Base-by-base conservation (phyloP, 768 basidiomycete species). In the Serendipita sp. region DNA sequence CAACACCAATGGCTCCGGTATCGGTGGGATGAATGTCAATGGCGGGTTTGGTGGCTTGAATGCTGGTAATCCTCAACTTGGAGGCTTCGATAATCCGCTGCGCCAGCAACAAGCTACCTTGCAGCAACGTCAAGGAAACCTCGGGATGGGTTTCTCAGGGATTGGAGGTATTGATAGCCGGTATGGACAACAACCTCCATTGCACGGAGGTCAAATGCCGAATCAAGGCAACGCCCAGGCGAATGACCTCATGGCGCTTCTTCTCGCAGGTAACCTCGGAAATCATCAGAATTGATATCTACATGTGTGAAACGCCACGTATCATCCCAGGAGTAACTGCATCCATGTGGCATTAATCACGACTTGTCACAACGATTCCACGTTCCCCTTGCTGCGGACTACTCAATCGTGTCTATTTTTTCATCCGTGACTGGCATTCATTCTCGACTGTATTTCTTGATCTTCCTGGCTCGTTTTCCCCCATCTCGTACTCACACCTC, bases 41-140 rank as follows among this genome's bases (percentile, higher is more conserved):
- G 53, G 24, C 24, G 53, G 53, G 17, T 58, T 24, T 34, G 30
- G 30, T 28, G 53, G 53, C 14, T n/a, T 58, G 24, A 58, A 58
- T 33, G 53, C 24, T n/a, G 53, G 20, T 11, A 26, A 24, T 9
- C 20, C 7, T 28, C 45, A 50, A 30, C 28, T 50, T 20, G 3
- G 31, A n/a, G 53, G 53, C 26, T 58, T 22, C n/a, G 53, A 58
- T 20, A 28, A n/a, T 31, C 26, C 53, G 17, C 24, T 58, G 9
- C 53, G 53, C 17, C 53, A 58, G 20, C 53, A 58, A 34, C 53
- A 58, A 58, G 20, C 20, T 9, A 11, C 20, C 20, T 28, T 22
- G 45, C 53, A 58, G 33, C 53, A 58, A 58, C 53, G 53, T 28
- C 53, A 58, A 31, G 45, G 20, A 22, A 50, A 50, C n/a, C 53